phyloP scores from a whole-genome alignment of 2,329 filamentous ascomycete species.

The Pseudofabraea citricarpa region DNA sequence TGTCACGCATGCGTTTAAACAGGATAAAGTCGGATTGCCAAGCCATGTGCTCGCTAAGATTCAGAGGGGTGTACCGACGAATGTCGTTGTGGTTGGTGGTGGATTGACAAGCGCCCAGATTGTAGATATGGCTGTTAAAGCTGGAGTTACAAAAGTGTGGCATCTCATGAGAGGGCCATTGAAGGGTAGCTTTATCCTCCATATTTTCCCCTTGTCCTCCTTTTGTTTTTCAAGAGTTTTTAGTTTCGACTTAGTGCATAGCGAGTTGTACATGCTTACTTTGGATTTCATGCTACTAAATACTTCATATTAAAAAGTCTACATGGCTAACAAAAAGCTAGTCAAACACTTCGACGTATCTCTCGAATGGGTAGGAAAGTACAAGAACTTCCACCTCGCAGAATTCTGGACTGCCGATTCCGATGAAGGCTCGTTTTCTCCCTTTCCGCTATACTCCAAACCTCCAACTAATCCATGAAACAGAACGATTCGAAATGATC shows the following conservation, averaged over 20 bases:
- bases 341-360: conserved; percentile 77
- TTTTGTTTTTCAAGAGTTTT: too few species aligned
- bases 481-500: conserved; percentile 54
- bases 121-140: conserved; percentile 58
- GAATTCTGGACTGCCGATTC: conserved; percentile 73
- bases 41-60: conserved; percentile 47
- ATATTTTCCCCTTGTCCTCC: background rate
- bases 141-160: conserved; percentile 63
- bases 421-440: conserved; percentile 65
- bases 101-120: conserved; percentile 72
- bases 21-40: conserved; percentile 11
- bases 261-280: too few species aligned
- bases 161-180: conserved; percentile 59
- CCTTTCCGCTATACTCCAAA: conserved; percentile 42
- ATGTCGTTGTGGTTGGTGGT: conserved; percentile 67
- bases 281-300: too few species aligned
- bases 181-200: conserved; percentile 8
- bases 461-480: background rate
- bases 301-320: too few species aligned
- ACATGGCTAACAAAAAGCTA: background rate
- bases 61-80: conserved; percentile 43
- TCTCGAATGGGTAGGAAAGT: conserved; percentile 77
- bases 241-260: too few species aligned
- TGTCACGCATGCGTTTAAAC: conserved; percentile 15
- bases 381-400: conserved; percentile 71